Percentiles rank a stretch among this genome's conserved stretches.
phyloP scores from a whole-genome alignment of 805 yeast species.

The Metschnikowia shivogae region DNA sequence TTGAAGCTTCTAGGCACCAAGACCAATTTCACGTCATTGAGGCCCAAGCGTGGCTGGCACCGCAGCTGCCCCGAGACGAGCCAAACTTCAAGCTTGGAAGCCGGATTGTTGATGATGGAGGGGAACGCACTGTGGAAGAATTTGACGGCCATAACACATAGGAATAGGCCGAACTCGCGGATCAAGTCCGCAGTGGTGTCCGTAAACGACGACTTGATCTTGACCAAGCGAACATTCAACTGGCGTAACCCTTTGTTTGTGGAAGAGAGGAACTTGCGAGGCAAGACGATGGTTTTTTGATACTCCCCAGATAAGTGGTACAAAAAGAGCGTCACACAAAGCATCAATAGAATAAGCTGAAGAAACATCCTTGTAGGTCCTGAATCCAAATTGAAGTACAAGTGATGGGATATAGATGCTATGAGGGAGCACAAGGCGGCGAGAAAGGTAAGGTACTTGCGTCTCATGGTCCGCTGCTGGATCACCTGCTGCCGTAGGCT shows the following conservation, averaged over 20 bases:
- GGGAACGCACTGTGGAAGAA: constrained; percentile 36
- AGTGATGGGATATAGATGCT: constrained; percentile 37
- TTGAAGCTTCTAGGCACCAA: constrained; percentile 78
- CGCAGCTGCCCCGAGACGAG: constrained; percentile 39
- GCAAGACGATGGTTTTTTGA: constrained; percentile 74
- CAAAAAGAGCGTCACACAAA: constrained; percentile 62
- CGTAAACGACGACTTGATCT: constrained; percentile 41
- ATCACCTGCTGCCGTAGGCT: constrained; percentile 74
- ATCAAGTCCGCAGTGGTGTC: constrained; percentile 33
- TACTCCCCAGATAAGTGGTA: constrained; percentile 90
- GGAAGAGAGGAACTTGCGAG: constrained; percentile 72
- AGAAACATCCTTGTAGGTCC: constrained; percentile 31
- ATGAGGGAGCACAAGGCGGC: constrained; percentile 37
- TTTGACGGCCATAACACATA: constrained; percentile 27
- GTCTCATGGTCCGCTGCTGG: constrained; percentile 63
- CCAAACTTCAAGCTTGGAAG: constrained; percentile 36
- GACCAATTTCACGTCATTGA: constrained; percentile 71
- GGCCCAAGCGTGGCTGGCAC: constrained; percentile 62
- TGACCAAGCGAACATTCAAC: constrained; percentile 72
- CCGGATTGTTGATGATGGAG: constrained; percentile 25
- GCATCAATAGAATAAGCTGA: constrained; percentile 58
- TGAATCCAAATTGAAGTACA: constrained; percentile 25
- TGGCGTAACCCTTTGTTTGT: constrained; percentile 88
- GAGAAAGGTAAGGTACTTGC: constrained; percentile 56
- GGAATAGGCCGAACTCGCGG: constrained; percentile 32